phyloP scores from a whole-genome alignment of 2,329 filamentous ascomycete species.

The Ophiosphaerella korrae region DNA sequence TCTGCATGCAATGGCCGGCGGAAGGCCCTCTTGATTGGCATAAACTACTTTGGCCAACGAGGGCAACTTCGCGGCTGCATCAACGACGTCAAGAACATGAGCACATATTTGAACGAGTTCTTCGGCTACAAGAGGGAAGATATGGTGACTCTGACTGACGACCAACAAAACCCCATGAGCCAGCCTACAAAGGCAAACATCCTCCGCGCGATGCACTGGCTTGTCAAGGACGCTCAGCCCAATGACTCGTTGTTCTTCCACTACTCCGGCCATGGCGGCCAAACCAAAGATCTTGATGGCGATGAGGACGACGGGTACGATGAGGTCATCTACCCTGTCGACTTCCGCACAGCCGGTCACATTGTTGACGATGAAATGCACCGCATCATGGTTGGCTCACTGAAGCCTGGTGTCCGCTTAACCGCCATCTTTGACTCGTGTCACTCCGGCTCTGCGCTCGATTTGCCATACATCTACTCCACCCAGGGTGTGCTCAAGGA shows the following conservation, averaged over 20 bases:
- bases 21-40: constrained; percentile 90
- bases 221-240: constrained; percentile 88
- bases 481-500: constrained; percentile 82
- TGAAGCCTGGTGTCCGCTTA: constrained; percentile 81
- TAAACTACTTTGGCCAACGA: constrained; percentile 94
- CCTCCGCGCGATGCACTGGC: constrained; percentile 94
- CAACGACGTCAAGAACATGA: constrained; percentile 98
- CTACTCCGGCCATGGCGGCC: constrained; percentile 87
- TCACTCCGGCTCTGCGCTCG: constrained; percentile 77
- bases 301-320: constrained; percentile 83
- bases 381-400: constrained; percentile 74
- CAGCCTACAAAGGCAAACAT: constrained; percentile 97
- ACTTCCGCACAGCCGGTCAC: constrained; percentile 78
- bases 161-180: constrained; percentile 96
- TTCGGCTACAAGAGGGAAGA: constrained; percentile 94
- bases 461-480: constrained; percentile 79
- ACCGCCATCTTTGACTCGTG: constrained; percentile 84
- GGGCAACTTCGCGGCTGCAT: constrained; percentile 92
- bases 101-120: constrained; percentile 81
- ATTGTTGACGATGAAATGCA: constrained; percentile 87
- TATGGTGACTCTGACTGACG: constrained; percentile 95
- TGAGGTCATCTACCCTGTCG: constrained; percentile 83
- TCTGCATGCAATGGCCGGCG: constrained; percentile 86
- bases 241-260: constrained; percentile 98
- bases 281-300: constrained; percentile 77